Evolutionary conservation across 2,329 filamentous ascomycete genomes (phyloP), one percentile per base, ranked within the genome.

Genomic region (Sporothrix variecibatus): DNA sequence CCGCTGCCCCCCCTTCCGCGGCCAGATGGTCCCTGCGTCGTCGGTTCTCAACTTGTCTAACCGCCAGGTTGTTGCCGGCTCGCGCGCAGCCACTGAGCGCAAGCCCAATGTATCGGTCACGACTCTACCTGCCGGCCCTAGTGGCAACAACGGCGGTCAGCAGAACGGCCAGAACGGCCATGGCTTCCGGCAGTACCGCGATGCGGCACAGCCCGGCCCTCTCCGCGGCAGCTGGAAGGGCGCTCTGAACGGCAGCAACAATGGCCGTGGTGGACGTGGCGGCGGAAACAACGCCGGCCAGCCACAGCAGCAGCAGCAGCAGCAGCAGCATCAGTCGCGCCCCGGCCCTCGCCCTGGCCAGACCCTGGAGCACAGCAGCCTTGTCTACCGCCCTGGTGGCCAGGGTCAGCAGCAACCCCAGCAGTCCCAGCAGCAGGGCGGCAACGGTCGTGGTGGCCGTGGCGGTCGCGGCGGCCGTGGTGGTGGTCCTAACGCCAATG

Each of bases 1-100:
- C 73, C 92, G 96, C 75, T 97, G 95, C 80, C 94, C 94, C 34
- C 91, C 94, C 51, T 99, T 99, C 90, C 91, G 95, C 49, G 96
- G 96, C 71, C 95, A 96, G 81, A 98, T 96, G 0, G 94, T 99
- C 3, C 90, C 94, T 1, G 89, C 92, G 7, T 92, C 93, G n/a
- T 93, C 93, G 0, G 94, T 98, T 1, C 87, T 99, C 46, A 99
- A 99, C 83, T 86, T 97, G 73, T 92, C 91, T 1, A 87, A 95
- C 79, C 92, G 89, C 78, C 96, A 99, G 83, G 88, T 97, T 26
- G 86, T 97, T 58, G 91, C 90, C 75, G 87, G 88, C 75, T 89
- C 92, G 70, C 88, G 89, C 80, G 85, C 88, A 58, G 83, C 85
- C 71, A 80, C 86, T 79, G 87, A 89, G 76, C 88, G 88, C 77